Evolutionary conservation across 208 protist genomes (phyloP), one percentile per base, ranked within the genome.

Genomic region (Acanthamoeba castellanii): DNA sequence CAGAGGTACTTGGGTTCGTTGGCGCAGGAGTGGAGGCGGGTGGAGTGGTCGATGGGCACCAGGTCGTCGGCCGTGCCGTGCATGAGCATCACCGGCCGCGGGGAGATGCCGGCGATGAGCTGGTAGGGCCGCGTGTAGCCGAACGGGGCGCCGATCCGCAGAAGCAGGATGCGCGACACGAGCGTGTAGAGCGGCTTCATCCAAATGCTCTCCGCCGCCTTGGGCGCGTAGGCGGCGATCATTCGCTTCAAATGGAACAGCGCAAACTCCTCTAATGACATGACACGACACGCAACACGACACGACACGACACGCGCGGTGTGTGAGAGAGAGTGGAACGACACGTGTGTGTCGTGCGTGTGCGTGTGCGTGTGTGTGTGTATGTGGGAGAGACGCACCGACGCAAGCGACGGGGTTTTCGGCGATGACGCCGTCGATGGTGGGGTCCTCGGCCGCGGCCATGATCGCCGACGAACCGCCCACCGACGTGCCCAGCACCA

Each of bases 321-420:
- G 42, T 45, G 42, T 45, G 5, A 45, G 42, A 45, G 5, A 45
- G 42, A 45, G 42, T 45, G 42, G 42, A 45, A 9, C 42, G 42
- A 9, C 42, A 45, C 42, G 5, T 3, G 27, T 7, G 20, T 7
- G 11, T 7, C 22, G 57, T 3, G 22, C 4, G 13, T 59, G 22
- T 11, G 27, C 20, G 20, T 7, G 11, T 7, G 20, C 22, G 57
- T 3, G 22, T 25, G 13, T 59, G 22, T 11, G 13, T 25, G 13
- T 59, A 3, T 11, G 13, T 9, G 14, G n/a, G 16, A 7, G 11
- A 55, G 98, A 95, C 30, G 96, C 97, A 50, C 97, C 98, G 45
- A 95, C 98, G 27, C 98, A 98, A 4, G 98, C 97, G 81, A 99
- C 96, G 16, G 98, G 97, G 96, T 99, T 99, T 94, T 99, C 98